Percentiles rank a stretch among this genome's conserved stretches.
Evolutionary conservation across 2,329 filamentous ascomycete genomes (phyloP).

Genomic region (Bisporella sp.): DNA sequence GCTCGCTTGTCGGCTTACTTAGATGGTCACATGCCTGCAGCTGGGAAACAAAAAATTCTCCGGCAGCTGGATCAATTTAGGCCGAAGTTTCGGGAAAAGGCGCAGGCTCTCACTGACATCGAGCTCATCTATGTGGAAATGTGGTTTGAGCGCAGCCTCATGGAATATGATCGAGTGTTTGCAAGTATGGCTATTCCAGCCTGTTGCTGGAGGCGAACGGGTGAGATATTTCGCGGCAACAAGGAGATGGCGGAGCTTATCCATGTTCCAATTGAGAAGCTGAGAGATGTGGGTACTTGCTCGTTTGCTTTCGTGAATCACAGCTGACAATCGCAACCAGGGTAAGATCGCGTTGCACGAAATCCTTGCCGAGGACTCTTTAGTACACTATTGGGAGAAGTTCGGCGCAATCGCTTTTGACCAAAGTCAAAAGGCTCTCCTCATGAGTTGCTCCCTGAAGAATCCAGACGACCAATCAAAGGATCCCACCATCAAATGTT

Average conservation of each 20-base stretch:
- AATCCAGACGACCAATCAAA: constrained; percentile 65
- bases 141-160: constrained; percentile 95
- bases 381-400: constrained; percentile 98
- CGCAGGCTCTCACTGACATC: constrained; percentile 85
- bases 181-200: constrained; percentile 98
- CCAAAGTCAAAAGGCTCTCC: constrained; percentile 82
- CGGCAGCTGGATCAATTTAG: constrained; percentile 88
- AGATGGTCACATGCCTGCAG: constrained; percentile 75
- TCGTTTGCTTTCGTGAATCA: background rate
- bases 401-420: constrained; percentile 98
- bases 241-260: constrained; percentile 98
- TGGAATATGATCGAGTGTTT: constrained; percentile 98
- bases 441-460: constrained; percentile 89
- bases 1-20: constrained; percentile 85
- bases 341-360: constrained; percentile 93
- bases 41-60: constrained; percentile 84
- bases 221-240: constrained; percentile 95
- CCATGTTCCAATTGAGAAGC: constrained; percentile 79
- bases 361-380: constrained; percentile 88
- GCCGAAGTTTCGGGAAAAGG: constrained; percentile 92
- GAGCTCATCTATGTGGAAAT: constrained; percentile 94
- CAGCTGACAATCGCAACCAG: constrained; percentile 36
- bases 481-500: constrained; percentile 77
- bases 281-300: constrained; percentile 70
- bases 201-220: constrained; percentile 93